Evolutionary conservation across 768 basidiomycete genomes (phyloP).

Genomic region (Lentinula guzmanii): DNA sequence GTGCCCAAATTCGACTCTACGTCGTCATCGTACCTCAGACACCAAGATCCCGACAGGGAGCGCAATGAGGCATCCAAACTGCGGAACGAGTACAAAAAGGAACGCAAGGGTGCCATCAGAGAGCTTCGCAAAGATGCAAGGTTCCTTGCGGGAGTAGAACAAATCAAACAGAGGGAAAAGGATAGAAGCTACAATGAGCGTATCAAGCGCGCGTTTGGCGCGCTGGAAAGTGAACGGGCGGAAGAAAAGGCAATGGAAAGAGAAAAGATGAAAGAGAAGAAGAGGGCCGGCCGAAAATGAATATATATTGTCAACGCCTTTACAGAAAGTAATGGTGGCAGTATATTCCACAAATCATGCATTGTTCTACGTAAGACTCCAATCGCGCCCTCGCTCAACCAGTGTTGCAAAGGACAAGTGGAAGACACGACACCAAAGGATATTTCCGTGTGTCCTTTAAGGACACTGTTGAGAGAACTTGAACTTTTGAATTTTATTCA

Average conservation of each 20-base stretch:
- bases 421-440: too few species aligned
- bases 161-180: conserved; percentile 80
- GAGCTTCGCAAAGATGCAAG: conserved; percentile 93
- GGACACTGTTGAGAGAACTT: too few species aligned
- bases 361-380: too few species aligned
- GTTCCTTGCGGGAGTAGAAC: conserved; percentile 87
- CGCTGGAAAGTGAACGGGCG: conserved; percentile 81
- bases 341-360: too few species aligned
- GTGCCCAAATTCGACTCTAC: conserved; percentile 87
- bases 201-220: conserved; percentile 78
- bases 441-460: too few species aligned
- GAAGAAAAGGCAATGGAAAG: conserved; percentile 93
- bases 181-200: conserved; percentile 73
- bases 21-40: conserved; percentile 68
- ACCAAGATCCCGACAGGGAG: conserved; percentile 89
- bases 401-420: too few species aligned
- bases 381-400: too few species aligned
- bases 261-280: conserved; percentile 73
- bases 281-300: conserved; percentile 68
- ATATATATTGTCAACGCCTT: background rate
- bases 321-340: background rate
- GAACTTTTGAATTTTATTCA: too few species aligned
- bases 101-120: conserved; percentile 92
- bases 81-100: conserved; percentile 87
- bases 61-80: conserved; percentile 84